Evolutionary conservation across 768 basidiomycete genomes (phyloP).

Genomic region (Mycena belliarum): DNA sequence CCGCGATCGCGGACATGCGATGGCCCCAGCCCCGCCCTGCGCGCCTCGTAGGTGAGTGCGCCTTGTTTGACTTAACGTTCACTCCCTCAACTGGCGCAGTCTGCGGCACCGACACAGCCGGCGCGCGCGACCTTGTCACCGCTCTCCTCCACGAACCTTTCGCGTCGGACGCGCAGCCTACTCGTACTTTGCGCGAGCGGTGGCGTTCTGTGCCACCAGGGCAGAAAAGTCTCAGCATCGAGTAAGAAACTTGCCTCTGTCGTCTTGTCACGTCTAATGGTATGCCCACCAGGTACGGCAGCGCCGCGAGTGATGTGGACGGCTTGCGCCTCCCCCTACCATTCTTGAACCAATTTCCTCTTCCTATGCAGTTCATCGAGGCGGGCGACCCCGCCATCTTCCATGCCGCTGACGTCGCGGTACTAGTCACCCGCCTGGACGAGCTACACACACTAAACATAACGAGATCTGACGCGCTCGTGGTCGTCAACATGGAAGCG

Average conservation of each 20-base stretch:
- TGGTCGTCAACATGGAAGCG: slow-evolving; percentile 24
- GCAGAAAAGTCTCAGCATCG: slow-evolving; percentile 36
- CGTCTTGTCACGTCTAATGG: slow-evolving; percentile 32
- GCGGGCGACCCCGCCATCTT: slow-evolving; percentile 25
- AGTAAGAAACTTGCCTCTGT: slow-evolving; percentile 35
- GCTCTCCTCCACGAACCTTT: slow-evolving; percentile 76
- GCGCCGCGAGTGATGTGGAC: slow-evolving; percentile 15
- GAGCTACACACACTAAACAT: slow-evolving; percentile 9
- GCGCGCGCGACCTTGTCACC: slow-evolving; percentile 59
- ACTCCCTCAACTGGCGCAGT: slow-evolving; percentile 40
- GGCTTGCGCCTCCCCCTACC: slow-evolving; percentile 42
- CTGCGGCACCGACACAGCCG: slow-evolving; percentile 55
- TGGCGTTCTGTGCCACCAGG: slow-evolving; percentile 40
- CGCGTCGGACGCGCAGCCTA: slow-evolving; percentile 48
- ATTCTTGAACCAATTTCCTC: slow-evolving; percentile 57
- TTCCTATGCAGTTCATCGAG: slow-evolving; percentile 52
- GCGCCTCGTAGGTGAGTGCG: slow-evolving; percentile 17
- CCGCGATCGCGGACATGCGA: slow-evolving; percentile 2
- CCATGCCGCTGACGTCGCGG: slow-evolving; percentile 57
- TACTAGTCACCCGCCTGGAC: slow-evolving; percentile 46
- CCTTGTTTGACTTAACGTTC: background rate
- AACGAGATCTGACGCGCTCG: slow-evolving; percentile 18
- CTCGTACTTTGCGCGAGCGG: slow-evolving; percentile 45
- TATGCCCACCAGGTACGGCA: slow-evolving; percentile 8
- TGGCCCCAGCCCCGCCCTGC: slow-evolving; percentile 4